Evolutionary conservation across 768 basidiomycete species (phyloP), one percentile per base, ranked within the genome.

Genomic region (Kockovaella imperatae): DNA sequence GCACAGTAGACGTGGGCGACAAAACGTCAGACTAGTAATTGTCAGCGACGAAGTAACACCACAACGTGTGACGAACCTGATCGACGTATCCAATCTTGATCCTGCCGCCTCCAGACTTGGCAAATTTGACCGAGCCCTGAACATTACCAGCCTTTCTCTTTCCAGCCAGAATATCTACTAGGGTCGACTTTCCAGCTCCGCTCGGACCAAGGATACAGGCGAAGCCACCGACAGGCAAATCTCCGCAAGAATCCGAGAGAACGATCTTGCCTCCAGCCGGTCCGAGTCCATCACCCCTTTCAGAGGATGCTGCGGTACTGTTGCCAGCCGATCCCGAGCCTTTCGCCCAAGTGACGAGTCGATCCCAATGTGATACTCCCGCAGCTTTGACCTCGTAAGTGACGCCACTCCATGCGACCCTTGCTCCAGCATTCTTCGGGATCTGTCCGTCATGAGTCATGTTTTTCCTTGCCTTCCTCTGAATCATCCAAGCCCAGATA

Each of bases 141-240:
- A 77, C 76, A 2, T 74, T 62, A 0, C 90, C 91, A 0, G 77
- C 76, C 72, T 95, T 96, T 56, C 73, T 74, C 67, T 84, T 90
- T 2, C 84, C 82, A 0, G 89, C 86, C 8, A 97, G 78, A 30
- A 95, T 80, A 62, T 97, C 91, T 15, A 95, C 83, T 30, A 96
- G 75, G 0, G 90, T 89, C 0, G 86, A 87, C 70, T 93, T 93
- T 35, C 89, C 89, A 15, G 88, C 87, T 47, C 89, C 90, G 57
- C 84, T 86, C 0, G 91, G 89, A 0, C 91, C 91, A 3, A 96
- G 77, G 47, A 95, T 80, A n/a, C 86, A 86, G 78, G 88, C 82
- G 75, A 95, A 81, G 52, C 85, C 79, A 8, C 91, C 89, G 0
- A 87, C 80, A 2, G 74, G 72, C n/a, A 93, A 79, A 8, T 71